Percentiles rank a stretch among this genome's conserved stretches.
Conservation (phyloP, 2,329 filamentous ascomycete genomes). For the Alternaria viburni region DNA sequence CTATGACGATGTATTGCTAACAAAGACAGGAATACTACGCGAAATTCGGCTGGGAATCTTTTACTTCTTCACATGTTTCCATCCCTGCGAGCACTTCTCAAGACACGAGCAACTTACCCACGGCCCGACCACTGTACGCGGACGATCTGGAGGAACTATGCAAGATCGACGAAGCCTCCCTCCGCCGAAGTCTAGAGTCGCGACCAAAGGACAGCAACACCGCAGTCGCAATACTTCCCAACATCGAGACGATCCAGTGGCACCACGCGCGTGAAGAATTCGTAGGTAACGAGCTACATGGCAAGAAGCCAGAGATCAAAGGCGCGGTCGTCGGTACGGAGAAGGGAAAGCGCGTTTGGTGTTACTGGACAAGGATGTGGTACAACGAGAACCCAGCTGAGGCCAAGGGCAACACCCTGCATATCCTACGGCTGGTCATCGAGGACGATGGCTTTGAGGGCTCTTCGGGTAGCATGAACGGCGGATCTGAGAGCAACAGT, state of each 20-base stretch:
- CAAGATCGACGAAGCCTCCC: constrained; percentile 66
- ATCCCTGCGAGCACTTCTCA: constrained; percentile 17
- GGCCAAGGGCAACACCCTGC: constrained; percentile 68
- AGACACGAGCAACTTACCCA: constrained; percentile 17
- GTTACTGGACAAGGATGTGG: constrained; percentile 73
- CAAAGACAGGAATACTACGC: constrained; percentile 84
- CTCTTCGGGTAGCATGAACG: constrained; percentile 28
- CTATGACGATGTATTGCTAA: constrained; percentile 58
- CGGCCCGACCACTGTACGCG: constrained; percentile 59
- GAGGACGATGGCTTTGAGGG: constrained; percentile 58
- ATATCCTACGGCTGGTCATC: constrained; percentile 72
- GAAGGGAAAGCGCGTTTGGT: constrained; percentile 69
- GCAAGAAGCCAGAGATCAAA: constrained; percentile 64
- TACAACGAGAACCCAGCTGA: constrained; percentile 60
- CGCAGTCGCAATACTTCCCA: constrained; percentile 71
- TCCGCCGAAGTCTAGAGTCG: constrained; percentile 61
- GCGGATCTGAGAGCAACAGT: constrained; percentile 14
- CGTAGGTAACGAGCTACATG: constrained; percentile 69
- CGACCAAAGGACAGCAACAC: constrained; percentile 52
- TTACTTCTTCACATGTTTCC: constrained; percentile 72
- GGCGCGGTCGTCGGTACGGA: constrained; percentile 69
- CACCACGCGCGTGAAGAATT: constrained; percentile 83
- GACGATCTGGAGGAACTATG: constrained; percentile 68
- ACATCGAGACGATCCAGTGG: constrained; percentile 73
- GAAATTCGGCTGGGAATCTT: constrained; percentile 76